These are phyloP conservation scores for Termitomyces sp. DNA, from an alignment of 768 basidiomycete genomes.

Conservation along the genomic window DNA sequence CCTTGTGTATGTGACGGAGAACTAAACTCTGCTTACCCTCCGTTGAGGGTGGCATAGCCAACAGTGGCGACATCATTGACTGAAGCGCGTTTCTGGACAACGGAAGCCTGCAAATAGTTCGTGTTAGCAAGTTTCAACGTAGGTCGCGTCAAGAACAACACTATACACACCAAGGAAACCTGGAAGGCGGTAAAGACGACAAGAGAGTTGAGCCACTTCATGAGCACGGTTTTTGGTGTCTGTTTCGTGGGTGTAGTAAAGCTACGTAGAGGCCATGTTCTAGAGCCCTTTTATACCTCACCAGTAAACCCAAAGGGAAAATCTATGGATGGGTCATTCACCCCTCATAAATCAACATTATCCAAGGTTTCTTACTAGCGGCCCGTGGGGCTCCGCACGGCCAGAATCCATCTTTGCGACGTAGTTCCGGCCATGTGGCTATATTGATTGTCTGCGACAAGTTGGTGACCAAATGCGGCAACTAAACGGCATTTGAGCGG, in stretches of 20 bases:
- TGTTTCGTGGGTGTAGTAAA: background rate
- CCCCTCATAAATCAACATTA: background rate
- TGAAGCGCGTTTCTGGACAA: conserved; percentile 30
- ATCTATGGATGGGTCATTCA: background rate
- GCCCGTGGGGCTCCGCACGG: conserved; percentile 9
- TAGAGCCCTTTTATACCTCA: background rate
- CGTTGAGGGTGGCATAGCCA: conserved; percentile 35
- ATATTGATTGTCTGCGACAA: background rate
- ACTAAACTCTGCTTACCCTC: conserved; percentile 22
- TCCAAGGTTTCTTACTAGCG: background rate
- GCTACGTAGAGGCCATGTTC: background rate
- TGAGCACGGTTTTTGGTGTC: background rate
- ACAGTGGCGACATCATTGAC: conserved; percentile 30
- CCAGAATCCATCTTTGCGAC: background rate
- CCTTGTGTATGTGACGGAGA: background rate
- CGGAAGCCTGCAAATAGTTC: conserved; percentile 8
- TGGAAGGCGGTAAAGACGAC: conserved; percentile 15
- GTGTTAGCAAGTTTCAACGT: background rate
- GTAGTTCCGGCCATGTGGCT: background rate
- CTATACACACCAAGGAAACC: conserved; percentile 12
- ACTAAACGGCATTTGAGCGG: background rate
- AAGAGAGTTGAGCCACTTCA: conserved; percentile 20
- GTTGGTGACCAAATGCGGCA: background rate
- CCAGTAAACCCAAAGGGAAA: background rate
- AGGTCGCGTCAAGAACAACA: background rate